These are phyloP conservation scores for Crithidia sp. DNA, from an alignment of 208 protist species.

Conservation along the genomic window DNA sequence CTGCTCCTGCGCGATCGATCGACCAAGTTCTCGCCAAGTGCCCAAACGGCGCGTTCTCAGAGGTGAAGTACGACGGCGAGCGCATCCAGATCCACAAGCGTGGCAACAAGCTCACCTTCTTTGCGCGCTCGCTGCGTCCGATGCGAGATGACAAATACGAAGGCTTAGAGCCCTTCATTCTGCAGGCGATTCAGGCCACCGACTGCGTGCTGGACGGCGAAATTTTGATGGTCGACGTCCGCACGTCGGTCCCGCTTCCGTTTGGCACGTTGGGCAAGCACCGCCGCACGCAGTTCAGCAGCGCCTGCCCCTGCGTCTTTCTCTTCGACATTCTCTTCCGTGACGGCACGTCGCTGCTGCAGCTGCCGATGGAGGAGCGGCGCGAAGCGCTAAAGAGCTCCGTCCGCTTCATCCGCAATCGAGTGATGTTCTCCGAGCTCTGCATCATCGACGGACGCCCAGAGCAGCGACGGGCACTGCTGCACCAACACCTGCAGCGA, in stretches of 20 bases:
- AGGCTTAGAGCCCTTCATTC: conserved; percentile 52
- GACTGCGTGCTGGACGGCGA: conserved; percentile 89
- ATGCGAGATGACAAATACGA: conserved; percentile 74
- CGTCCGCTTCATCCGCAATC: conserved; percentile 40
- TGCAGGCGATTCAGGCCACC: conserved; percentile 47
- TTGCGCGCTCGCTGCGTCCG: conserved; percentile 75
- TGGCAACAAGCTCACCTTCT: conserved; percentile 66
- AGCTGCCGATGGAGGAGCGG: conserved; percentile 40
- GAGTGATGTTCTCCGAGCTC: conserved; percentile 73
- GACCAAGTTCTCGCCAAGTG: conserved; percentile 59
- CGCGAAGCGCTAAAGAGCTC: conserved; percentile 39
- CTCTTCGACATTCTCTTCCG: conserved; percentile 89
- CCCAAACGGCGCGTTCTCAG: conserved; percentile 82
- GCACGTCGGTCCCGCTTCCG: conserved; percentile 65
- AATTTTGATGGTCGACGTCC: conserved; percentile 83
- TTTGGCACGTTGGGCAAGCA: conserved; percentile 89
- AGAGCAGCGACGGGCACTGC: conserved; percentile 30
- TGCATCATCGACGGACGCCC: conserved; percentile 48
- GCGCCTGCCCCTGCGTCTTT: conserved; percentile 76
- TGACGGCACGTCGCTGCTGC: conserved; percentile 59
- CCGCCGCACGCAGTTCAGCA: conserved; percentile 65
- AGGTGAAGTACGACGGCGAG: conserved; percentile 92
- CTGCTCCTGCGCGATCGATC: conserved; percentile 39
- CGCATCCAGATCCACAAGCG: conserved; percentile 88
- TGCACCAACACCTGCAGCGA: conserved; percentile 59